Evolutionary conservation across 1,139 yeast genomes (phyloP).

Genomic region (Magnusiomyces paraingens): DNA sequence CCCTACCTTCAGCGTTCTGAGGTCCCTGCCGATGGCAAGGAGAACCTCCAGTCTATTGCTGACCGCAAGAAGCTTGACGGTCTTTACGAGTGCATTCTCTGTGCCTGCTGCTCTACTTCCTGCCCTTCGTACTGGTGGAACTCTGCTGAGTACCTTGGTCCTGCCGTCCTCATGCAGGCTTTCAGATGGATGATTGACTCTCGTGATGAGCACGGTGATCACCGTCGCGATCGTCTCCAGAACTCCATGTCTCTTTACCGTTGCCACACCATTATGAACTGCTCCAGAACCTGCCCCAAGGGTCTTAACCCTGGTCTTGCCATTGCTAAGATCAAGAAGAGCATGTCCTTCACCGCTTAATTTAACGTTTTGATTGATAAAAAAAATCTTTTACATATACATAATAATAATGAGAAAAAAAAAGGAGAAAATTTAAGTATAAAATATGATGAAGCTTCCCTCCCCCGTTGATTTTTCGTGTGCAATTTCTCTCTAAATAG

Average conservation of each 20-base stretch:
- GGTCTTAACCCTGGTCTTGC: constrained; percentile 98
- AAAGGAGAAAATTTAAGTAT: neutral
- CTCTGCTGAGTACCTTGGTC: constrained; percentile 97
- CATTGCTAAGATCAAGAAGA: constrained; percentile 94
- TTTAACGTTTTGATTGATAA: neutral
- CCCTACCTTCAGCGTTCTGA: constrained; percentile 87
- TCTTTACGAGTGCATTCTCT: constrained; percentile 91
- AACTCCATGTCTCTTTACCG: constrained; percentile 97
- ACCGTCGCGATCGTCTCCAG: constrained; percentile 85
- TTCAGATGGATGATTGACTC: constrained; percentile 98
- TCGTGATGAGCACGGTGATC: constrained; percentile 80
- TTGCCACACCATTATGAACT: constrained; percentile 98
- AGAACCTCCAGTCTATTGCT: constrained; percentile 81
- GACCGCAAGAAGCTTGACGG: constrained; percentile 98
- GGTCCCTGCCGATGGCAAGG: constrained; percentile 85
- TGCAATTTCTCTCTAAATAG: too few relatives aligned
- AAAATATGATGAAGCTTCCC: too few relatives aligned
- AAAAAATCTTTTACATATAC: neutral
- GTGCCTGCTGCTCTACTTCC: constrained; percentile 98
- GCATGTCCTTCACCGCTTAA: constrained; percentile 52
- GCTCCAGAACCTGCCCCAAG: constrained; percentile 97
- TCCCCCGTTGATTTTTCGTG: too few relatives aligned
- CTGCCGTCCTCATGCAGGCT: constrained; percentile 98
- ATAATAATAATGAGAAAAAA: neutral
- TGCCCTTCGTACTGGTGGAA: constrained; percentile 99